Percentiles rank a stretch among this genome's conserved stretches.
Evolutionary conservation across 176 grass and related monocot genomes (phyloP).

Genomic region (Carex pumila): DNA sequence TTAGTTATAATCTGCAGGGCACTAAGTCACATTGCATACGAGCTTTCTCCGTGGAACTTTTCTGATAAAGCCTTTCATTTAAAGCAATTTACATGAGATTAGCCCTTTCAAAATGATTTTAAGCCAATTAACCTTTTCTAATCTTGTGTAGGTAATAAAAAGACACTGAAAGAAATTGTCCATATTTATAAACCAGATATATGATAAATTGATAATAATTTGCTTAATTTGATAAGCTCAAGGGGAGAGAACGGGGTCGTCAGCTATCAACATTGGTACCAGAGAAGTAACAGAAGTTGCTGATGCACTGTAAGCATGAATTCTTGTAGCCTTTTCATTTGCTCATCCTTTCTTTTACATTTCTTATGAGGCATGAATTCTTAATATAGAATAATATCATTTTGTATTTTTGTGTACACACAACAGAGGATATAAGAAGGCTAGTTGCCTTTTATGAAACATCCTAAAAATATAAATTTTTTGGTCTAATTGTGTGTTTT

Average conservation of each 20-base stretch:
- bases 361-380: background rate
- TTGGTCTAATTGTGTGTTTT: no score
- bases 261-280: background rate
- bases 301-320: no score
- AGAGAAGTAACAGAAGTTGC: background rate
- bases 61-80: no score
- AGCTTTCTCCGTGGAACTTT: no score
- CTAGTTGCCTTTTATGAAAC: constrained; percentile 15
- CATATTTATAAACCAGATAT: background rate
- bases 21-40: no score
- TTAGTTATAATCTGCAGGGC: no score
- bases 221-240: constrained; percentile 25
- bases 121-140: no score
- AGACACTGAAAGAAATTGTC: background rate
- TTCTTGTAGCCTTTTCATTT: background rate
- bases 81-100: no score
- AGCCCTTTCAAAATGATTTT: no score
- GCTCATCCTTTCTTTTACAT: background rate
- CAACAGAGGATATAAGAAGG: constrained; percentile 28
- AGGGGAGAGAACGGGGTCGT: constrained; percentile 28
- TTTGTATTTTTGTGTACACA: constrained; percentile 15
- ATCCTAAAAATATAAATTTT: background rate
- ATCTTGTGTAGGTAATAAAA: no score
- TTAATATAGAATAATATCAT: constrained; percentile 25
- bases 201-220: background rate